Evolutionary conservation across 192 early-diverging fungal species (phyloP).

Genomic region (Mortierella hygrophila): DNA sequence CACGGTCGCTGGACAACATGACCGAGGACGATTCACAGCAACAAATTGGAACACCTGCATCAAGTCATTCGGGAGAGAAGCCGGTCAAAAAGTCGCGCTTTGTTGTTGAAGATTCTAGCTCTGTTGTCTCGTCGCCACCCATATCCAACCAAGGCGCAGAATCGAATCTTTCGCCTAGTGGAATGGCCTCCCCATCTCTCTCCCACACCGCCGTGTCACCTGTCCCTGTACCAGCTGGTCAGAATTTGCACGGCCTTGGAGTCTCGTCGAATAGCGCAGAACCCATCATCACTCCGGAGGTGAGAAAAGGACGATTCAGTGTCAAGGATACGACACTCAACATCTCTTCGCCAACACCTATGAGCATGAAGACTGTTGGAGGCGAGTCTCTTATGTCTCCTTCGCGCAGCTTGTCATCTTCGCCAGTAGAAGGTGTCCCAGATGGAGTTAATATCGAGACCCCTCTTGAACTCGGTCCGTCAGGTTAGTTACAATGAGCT

Average conservation of each 20-base stretch:
- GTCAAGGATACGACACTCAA: conserved; percentile 61
- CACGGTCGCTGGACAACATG: neutral
- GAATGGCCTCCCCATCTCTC: conserved; percentile 19
- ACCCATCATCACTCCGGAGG: conserved; percentile 39
- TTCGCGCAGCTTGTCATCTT: conserved; percentile 36
- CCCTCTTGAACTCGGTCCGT: conserved; percentile 15
- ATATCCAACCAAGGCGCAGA: conserved; percentile 22
- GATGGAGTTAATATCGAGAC: conserved; percentile 33
- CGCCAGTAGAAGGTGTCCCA: conserved; percentile 38
- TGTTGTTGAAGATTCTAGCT: conserved; percentile 47
- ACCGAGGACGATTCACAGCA: conserved; percentile 17
- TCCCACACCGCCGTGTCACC: conserved; percentile 15
- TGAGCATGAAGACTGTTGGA: conserved; percentile 9
- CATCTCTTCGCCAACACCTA: conserved; percentile 33
- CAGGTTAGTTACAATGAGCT: conserved; percentile 14
- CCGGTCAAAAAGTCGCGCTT: conserved; percentile 62
- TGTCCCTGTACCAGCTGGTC: conserved; percentile 14
- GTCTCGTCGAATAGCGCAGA: conserved; percentile 17
- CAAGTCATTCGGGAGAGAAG: conserved; percentile 25
- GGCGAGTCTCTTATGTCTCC: conserved; percentile 38
- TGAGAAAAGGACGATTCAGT: conserved; percentile 83
- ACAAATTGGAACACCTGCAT: conserved; percentile 3
- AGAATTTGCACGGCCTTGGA: conserved; percentile 40
- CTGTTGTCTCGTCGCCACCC: conserved; percentile 20
- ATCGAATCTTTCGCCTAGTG: conserved; percentile 13